Conservation (phyloP, 208 protist species). For the Trypanosoma lewisi region DNA sequence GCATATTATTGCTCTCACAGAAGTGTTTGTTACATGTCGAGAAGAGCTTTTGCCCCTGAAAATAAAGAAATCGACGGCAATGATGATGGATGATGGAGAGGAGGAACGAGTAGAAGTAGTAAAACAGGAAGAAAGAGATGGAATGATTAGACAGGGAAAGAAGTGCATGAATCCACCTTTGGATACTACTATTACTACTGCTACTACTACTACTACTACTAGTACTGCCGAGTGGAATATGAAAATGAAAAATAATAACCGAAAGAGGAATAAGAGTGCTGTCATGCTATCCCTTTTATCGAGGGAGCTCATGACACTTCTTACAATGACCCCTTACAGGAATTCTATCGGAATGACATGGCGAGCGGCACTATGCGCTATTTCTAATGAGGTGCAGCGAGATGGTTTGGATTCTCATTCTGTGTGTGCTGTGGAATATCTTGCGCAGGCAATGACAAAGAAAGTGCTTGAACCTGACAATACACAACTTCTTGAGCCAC, state of each 20-base stretch:
- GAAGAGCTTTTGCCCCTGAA: background rate
- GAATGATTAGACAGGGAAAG: background rate
- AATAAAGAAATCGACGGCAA: too few relatives aligned
- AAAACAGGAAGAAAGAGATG: background rate
- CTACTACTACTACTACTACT: background rate
- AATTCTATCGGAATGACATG: slow-evolving; percentile 32
- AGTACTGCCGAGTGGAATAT: background rate
- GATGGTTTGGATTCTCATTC: background rate
- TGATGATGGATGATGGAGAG: too few relatives aligned
- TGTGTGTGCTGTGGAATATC: slow-evolving; percentile 6
- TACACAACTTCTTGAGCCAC: slow-evolving; percentile 21
- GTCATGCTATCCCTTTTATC: slow-evolving; percentile 51
- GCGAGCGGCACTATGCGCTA: slow-evolving; percentile 43
- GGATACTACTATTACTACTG: background rate
- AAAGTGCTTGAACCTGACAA: slow-evolving; percentile 6
- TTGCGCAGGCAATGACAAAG: slow-evolving; percentile 13
- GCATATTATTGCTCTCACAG: slow-evolving; percentile 31
- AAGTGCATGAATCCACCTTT: background rate
- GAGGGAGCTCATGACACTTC: slow-evolving; percentile 40
- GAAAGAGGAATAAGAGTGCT: slow-evolving; percentile 21
- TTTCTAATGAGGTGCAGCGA: slow-evolving; percentile 11
- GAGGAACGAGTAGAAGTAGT: background rate
- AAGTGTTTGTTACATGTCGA: slow-evolving; percentile 22
- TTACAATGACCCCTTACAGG: slow-evolving; percentile 28
- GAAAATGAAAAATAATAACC: background rate